Base-by-base conservation (phyloP, 495 filamentous ascomycete species). In the Penicillium manginii region DNA sequence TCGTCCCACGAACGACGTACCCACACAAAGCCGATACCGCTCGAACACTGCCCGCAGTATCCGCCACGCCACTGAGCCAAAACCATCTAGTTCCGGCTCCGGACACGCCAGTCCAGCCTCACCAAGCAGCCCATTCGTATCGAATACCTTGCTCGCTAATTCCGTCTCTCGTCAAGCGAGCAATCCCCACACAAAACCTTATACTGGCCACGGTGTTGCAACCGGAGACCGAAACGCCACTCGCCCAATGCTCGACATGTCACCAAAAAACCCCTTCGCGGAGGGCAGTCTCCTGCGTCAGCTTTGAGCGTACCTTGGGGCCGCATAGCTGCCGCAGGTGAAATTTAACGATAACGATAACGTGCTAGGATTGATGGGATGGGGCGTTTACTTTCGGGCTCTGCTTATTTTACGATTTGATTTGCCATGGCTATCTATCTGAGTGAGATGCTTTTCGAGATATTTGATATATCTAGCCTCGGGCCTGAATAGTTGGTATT, bases 191-290 rank as follows among this genome's bases (percentile, higher is more conserved):
- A 69, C 76, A 15, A 65, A 57, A 64, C 19, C 45, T 5, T 52
- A 51, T 0, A 66, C 62, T 2, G 83, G 85, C 3, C 77, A 80
- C 18, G 85, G 84, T 0, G 75, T 85, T 1, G 80, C 78, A 49
- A 83, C 79, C 5, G 82, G 83, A 9, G 74, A 80, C 50, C 74
- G 78, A 8, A 68, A 77, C 31, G 81, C 81, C 7, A 73, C 75
- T 8, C 80, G 75, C 40, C 84, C 84, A 26, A 76, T 88, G 79
- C 64, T 87, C 21, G 83, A 86, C 62, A 58, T 87, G 61, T 72
- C 72, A 11, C 77, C 78, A 15, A 65, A 73, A 18, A 81, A 75
- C 29, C 73, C 74, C 18, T 87, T 86, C 63, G 80, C 72, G 8
- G 75, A 78, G 52, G 84, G 84, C 5, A 87, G 84, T 68, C 55